These are phyloP conservation scores for Pythium grandisporangium DNA, from an alignment of 352 stramenopile genomes.

Conservation along the genomic window DNA sequence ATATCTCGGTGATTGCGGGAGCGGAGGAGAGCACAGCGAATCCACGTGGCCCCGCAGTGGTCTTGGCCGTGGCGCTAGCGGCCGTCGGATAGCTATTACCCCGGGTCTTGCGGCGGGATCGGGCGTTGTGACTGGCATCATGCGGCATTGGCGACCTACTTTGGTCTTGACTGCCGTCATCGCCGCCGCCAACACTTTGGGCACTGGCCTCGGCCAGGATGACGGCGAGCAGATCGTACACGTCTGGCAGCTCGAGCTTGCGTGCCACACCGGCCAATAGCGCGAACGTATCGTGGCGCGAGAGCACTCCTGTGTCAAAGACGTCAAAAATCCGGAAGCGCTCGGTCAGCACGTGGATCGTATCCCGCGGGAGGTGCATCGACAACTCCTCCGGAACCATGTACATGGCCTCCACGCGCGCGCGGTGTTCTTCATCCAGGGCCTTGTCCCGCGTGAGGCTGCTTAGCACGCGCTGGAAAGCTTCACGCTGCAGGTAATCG, in stretches of 20 bases:
- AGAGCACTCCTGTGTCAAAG: conserved; percentile 22
- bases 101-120: too few species aligned
- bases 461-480: conserved; percentile 29
- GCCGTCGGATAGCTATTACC: too few species aligned
- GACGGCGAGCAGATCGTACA: conserved; percentile 23
- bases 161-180: not conserved
- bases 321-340: conserved; percentile 37
- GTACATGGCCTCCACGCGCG: conserved; percentile 17
- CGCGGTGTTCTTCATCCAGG: conserved; percentile 11
- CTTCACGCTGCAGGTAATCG: conserved; percentile 14
- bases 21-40: not conserved
- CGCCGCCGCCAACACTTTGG: conserved; percentile 8
- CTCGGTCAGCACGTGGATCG: conserved; percentile 16
- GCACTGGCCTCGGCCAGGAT: conserved; percentile 7
- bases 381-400: conserved; percentile 15
- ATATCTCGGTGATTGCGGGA: conserved; percentile 6
- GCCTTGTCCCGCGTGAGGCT: conserved; percentile 18
- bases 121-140: too few species aligned
- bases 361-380: conserved; percentile 19
- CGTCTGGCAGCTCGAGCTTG: conserved; percentile 26
- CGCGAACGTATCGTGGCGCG: conserved; percentile 26
- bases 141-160: too few species aligned
- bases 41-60: too few species aligned
- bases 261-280: conserved; percentile 24
- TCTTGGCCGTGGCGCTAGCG: too few species aligned